phyloP scores from a whole-genome alignment of 805 yeast species.

The Komagataella ulmi region DNA sequence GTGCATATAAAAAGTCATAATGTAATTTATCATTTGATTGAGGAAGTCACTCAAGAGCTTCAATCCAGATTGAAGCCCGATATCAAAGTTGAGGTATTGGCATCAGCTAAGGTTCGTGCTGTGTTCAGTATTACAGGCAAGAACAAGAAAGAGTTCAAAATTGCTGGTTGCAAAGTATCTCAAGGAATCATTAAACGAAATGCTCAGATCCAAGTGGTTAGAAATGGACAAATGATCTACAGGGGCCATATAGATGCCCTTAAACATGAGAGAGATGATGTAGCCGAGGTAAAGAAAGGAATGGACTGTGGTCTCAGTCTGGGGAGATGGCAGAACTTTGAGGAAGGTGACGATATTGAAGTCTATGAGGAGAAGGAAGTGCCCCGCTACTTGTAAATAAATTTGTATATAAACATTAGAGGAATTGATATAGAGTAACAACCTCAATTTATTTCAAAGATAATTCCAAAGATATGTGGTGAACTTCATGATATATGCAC shows the following conservation, averaged over 20 bases:
- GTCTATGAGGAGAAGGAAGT: constrained; percentile 54
- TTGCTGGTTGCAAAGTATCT: constrained; percentile 82
- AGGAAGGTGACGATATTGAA: constrained; percentile 65
- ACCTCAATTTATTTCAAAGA: background rate
- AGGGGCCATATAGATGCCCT: constrained; percentile 45
- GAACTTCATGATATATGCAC: background rate
- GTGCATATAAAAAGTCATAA: constrained; percentile 54
- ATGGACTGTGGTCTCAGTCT: constrained; percentile 83
- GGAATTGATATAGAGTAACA: background rate
- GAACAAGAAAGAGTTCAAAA: constrained; percentile 35
- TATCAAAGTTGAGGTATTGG: constrained; percentile 48
- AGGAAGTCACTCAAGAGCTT: constrained; percentile 60
- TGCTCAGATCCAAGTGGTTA: constrained; percentile 24
- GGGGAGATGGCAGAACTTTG: constrained; percentile 50
- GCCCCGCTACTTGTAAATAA: constrained; percentile 32
- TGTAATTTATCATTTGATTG: constrained; percentile 80
- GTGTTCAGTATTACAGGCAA: constrained; percentile 58
- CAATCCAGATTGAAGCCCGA: constrained; percentile 49
- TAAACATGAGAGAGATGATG: constrained; percentile 75
- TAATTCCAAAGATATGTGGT: background rate
- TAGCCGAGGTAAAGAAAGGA: constrained; percentile 66
- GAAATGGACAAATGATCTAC: constrained; percentile 32
- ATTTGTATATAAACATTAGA: background rate
- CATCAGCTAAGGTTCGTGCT: constrained; percentile 58
- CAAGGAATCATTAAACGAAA: constrained; percentile 55